These are phyloP conservation scores for Wickerhamiella azyma DNA, from an alignment of 805 yeast genomes.

Conservation along the genomic window DNA sequence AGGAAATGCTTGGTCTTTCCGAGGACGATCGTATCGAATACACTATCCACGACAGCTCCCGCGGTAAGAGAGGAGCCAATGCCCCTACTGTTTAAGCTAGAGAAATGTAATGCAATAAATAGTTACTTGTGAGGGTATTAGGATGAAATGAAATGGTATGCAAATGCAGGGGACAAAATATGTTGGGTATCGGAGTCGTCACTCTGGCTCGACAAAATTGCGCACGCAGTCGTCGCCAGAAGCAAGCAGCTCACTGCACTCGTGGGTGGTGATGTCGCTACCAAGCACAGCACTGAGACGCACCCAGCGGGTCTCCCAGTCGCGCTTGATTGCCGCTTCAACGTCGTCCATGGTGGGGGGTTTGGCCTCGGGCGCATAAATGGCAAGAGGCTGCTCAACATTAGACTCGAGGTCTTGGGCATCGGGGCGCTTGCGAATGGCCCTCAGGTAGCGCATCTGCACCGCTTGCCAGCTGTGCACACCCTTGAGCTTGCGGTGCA, in stretches of 20 bases:
- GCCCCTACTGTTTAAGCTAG: not conserved
- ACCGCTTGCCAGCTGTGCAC: conserved; percentile 31
- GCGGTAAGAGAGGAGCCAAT: conserved; percentile 5
- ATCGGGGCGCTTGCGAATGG: conserved; percentile 26
- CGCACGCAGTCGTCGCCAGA: not conserved
- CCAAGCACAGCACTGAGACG: conserved; percentile 1
- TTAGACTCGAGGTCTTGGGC: conserved; percentile 19
- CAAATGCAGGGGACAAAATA: no score
- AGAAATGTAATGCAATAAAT: not conserved
- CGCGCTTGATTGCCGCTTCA: not conserved
- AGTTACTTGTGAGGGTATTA: not conserved
- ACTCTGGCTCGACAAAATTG: not conserved
- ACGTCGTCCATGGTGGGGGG: not conserved
- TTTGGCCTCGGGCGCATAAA: not conserved
- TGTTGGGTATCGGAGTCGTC: no score
- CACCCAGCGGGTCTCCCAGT: conserved; percentile 5
- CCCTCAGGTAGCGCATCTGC: conserved; percentile 34
- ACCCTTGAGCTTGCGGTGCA: conserved; percentile 21
- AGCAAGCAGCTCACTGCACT: not conserved
- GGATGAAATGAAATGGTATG: not conserved
- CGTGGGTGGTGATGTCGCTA: not conserved
- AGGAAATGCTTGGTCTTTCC: conserved; percentile 63
- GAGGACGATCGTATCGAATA: conserved; percentile 73
- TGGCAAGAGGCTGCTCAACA: not conserved
- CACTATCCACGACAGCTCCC: conserved; percentile 39